Percentiles rank a stretch among this genome's conserved stretches.
These are phyloP conservation scores for Penicillium longicatenatum DNA, from an alignment of 495 filamentous ascomycete genomes.

Conservation along the genomic window DNA sequence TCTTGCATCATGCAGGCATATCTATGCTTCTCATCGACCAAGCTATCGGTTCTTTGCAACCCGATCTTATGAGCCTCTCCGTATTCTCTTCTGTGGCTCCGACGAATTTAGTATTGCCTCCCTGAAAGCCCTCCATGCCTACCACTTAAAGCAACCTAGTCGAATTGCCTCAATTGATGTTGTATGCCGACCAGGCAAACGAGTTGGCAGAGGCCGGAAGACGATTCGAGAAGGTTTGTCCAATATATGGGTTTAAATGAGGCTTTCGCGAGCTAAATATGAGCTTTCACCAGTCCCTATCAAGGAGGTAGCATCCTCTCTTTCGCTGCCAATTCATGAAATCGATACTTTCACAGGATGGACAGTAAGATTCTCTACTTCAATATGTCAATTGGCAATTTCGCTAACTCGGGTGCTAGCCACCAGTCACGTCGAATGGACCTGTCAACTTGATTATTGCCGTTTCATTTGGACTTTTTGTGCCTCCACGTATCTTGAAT, in stretches of 20 bases:
- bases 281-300: slow-evolving; percentile 64
- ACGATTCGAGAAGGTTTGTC: slow-evolving; percentile 64
- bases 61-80: slow-evolving; percentile 61
- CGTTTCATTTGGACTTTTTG: slow-evolving; percentile 92
- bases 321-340: slow-evolving; percentile 70
- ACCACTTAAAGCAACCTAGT: slow-evolving; percentile 53
- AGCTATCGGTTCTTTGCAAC: slow-evolving; percentile 31
- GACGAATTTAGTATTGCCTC: slow-evolving; percentile 88
- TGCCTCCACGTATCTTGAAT: slow-evolving; percentile 74
- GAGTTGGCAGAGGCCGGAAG: slow-evolving; percentile 71
- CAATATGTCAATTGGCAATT: background rate
- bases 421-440: slow-evolving; percentile 51
- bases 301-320: slow-evolving; percentile 60
- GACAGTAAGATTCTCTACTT: slow-evolving; percentile 51
- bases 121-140: slow-evolving; percentile 66
- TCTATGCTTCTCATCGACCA: slow-evolving; percentile 11
- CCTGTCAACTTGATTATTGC: slow-evolving; percentile 83
- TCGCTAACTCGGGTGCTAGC: slow-evolving; percentile 43
- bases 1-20: slow-evolving; percentile 27
- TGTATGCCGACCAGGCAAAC: slow-evolving; percentile 76
- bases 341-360: slow-evolving; percentile 81
- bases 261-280: slow-evolving; percentile 18
- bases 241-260: background rate
- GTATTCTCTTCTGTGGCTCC: slow-evolving; percentile 95
- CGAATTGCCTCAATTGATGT: slow-evolving; percentile 85